phyloP scores from a whole-genome alignment of 2,329 filamentous ascomycete species.

The Conoideocrella luteorostrata region DNA sequence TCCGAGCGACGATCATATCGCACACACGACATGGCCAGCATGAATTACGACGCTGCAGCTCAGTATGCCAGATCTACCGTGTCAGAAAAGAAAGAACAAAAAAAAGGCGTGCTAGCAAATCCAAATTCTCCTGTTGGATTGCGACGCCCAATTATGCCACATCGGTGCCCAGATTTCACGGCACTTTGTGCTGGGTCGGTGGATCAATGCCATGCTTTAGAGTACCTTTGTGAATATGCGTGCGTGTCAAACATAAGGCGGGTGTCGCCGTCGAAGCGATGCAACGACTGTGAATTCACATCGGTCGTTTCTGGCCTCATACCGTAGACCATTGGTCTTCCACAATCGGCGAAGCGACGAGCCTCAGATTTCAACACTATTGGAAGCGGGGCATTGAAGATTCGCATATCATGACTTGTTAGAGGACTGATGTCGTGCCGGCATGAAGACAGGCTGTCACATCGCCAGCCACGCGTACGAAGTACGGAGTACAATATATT shows the following conservation, averaged over 20 bases:
- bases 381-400: too few species aligned
- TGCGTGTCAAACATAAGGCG: constrained; percentile 7
- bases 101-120: too few species aligned
- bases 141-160: constrained; percentile 1
- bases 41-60: neutral
- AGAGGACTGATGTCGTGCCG: too few species aligned
- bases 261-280: neutral
- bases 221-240: neutral
- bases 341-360: too few species aligned
- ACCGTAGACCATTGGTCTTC: too few species aligned
- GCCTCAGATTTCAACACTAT: too few species aligned
- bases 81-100: too few species aligned
- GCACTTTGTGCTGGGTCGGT: neutral
- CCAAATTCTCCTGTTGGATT: neutral
- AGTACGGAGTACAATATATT: too few species aligned
- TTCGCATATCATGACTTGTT: too few species aligned
- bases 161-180: neutral
- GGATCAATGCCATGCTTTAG: constrained; percentile 1
- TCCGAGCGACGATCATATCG: neutral
- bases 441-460: too few species aligned
- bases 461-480: too few species aligned
- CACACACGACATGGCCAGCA: neutral
- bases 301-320: neutral
- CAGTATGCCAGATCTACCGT: neutral
- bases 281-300: neutral